These are phyloP conservation scores for Dioscorea alata DNA, from an alignment of 106 monocot genomes.

Conservation along the genomic window DNA sequence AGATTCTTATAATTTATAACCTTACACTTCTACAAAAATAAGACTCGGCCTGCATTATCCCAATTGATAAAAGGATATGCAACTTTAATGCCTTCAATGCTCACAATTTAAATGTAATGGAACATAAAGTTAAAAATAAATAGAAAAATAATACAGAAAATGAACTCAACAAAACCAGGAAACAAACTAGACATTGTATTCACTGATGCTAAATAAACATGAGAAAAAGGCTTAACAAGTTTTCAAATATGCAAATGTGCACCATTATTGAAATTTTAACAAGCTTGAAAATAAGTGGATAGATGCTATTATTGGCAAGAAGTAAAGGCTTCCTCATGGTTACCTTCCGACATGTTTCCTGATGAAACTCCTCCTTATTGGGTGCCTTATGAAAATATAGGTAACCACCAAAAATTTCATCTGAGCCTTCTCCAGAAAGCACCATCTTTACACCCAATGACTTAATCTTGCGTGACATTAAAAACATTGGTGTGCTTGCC, in stretches of 20 bases:
- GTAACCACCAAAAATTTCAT: constrained; percentile 45
- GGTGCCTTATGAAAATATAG: constrained; percentile 47
- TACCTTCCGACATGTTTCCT: constrained; percentile 47
- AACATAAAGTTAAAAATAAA: too few relatives aligned
- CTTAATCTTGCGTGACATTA: constrained; percentile 49
- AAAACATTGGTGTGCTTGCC: constrained; percentile 46
- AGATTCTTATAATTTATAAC: too few relatives aligned
- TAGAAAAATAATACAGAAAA: too few relatives aligned
- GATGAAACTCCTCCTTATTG: constrained; percentile 39
- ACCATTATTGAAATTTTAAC: not conserved
- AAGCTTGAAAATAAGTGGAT: not conserved
- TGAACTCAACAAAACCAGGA: not conserved
- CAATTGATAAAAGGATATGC: too few relatives aligned
- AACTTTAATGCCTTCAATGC: too few relatives aligned
- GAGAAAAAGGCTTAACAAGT: not conserved
- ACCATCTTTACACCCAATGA: constrained; percentile 49
- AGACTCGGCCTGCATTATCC: too few relatives aligned
- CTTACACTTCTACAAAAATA: too few relatives aligned
- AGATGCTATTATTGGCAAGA: not conserved
- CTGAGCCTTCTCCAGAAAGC: constrained; percentile 46
- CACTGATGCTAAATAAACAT: not conserved
- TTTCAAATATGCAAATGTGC: too few relatives aligned
- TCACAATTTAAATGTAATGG: too few relatives aligned
- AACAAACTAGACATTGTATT: not conserved
- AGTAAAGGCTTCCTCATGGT: not conserved